Conservation (phyloP, 768 basidiomycete genomes). For the Macrolepiota fuliginosa region DNA sequence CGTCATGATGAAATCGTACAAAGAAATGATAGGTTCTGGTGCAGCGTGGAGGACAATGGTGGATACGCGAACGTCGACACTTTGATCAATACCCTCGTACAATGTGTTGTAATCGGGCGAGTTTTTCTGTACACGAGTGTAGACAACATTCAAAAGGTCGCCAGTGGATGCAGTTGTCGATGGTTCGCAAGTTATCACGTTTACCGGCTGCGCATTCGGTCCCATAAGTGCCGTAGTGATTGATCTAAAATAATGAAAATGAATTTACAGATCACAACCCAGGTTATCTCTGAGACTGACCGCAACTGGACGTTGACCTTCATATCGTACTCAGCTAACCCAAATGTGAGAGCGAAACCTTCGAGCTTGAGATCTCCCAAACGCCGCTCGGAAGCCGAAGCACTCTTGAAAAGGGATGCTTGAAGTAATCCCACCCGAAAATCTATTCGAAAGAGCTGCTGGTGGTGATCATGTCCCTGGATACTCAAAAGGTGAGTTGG, state of each 20-base stretch:
- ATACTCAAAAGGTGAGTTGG: background rate
- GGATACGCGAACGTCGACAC: conserved; percentile 81
- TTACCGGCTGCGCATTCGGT: conserved; percentile 46
- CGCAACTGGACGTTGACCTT: conserved; percentile 79
- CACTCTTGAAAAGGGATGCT: conserved; percentile 74
- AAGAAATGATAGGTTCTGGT: conserved; percentile 84
- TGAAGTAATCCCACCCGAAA: conserved; percentile 86
- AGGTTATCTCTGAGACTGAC: conserved; percentile 32
- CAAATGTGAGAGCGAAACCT: conserved; percentile 73
- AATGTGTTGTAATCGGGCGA: conserved; percentile 83
- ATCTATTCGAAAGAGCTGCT: conserved; percentile 74
- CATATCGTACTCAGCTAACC: conserved; percentile 82
- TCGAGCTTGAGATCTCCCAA: conserved; percentile 80
- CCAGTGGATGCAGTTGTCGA: conserved; percentile 37
- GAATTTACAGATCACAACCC: background rate
- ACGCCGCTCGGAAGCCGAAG: conserved; percentile 57
- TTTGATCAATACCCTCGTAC: conserved; percentile 87
- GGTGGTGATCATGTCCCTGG: conserved; percentile 44
- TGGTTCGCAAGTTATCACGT: conserved; percentile 64
- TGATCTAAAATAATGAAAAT: conserved; percentile 42
- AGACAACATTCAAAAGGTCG: conserved; percentile 78
- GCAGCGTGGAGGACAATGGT: conserved; percentile 87
- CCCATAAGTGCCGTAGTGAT: conserved; percentile 75
- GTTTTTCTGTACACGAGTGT: conserved; percentile 73
- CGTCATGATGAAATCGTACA: conserved; percentile 97